A percentile compares a stretch with the other conserved stretches of the same genome.
phyloP scores from a whole-genome alignment of 768 basidiomycete species.

The Suillus weaverae region DNA sequence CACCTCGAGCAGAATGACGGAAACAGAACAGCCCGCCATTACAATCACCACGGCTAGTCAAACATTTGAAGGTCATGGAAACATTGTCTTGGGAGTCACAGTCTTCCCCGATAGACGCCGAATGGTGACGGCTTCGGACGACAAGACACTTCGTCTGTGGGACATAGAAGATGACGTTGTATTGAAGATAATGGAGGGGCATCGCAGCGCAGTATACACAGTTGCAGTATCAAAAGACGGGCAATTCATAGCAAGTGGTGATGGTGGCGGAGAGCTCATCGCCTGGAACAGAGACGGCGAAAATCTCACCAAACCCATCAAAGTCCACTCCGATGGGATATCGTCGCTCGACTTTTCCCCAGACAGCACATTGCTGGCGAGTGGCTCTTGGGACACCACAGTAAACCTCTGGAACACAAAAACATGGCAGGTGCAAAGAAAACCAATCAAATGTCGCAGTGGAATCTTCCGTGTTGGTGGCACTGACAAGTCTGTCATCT shows the following conservation, averaged over 20 bases:
- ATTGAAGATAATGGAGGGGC: conserved; percentile 1
- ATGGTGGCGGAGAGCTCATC: not conserved
- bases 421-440: not conserved
- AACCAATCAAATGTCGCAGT: not conserved
- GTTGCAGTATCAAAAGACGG: not conserved
- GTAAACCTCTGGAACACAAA: not conserved
- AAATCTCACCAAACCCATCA: not conserved
- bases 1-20: not conserved
- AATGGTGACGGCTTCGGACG: not conserved
- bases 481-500: too few relatives aligned
- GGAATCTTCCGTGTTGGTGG: too few relatives aligned
- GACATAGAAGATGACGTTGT: not conserved
- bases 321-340: too few relatives aligned
- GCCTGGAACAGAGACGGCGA: not conserved
- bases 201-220: too few relatives aligned
- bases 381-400: not conserved
- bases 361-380: not conserved
- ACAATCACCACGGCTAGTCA: not conserved
- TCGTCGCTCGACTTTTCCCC: not conserved
- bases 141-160: not conserved
- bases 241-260: not conserved
- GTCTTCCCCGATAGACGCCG: not conserved
- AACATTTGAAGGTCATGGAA: not conserved
- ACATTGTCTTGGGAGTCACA: not conserved
- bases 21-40: not conserved